Evolutionary conservation across 495 filamentous ascomycete genomes (phyloP).

Genomic region (Thermothielavioides terrestris): DNA sequence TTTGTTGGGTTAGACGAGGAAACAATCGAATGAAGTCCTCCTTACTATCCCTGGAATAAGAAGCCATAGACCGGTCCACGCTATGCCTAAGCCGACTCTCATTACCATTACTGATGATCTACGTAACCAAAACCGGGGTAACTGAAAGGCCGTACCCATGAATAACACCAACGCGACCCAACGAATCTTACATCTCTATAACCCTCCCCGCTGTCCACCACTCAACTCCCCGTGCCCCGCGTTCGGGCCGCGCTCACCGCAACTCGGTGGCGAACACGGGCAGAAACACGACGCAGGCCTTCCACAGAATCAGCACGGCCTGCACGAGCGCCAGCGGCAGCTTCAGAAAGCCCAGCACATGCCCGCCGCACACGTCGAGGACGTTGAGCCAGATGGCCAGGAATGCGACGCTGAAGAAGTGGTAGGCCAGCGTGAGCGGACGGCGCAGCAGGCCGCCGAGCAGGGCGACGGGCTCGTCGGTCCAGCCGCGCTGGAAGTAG

Average conservation of each 20-base stretch:
- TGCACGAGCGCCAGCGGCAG: slow-evolving; percentile 52
- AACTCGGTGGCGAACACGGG: slow-evolving; percentile 66
- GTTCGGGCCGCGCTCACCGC: neutral
- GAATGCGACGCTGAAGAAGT: slow-evolving; percentile 92
- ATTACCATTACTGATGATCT: slow-evolving; percentile 19
- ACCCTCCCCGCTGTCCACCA: neutral
- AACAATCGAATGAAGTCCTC: too few species aligned
- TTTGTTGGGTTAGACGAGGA: neutral
- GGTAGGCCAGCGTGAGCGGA: slow-evolving; percentile 72
- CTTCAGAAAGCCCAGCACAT: slow-evolving; percentile 44
- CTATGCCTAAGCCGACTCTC: neutral
- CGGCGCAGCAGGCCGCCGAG: slow-evolving; percentile 74
- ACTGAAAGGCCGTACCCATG: too few species aligned
- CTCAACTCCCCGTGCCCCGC: neutral
- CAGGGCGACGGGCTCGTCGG: slow-evolving; percentile 70
- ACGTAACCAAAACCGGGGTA: neutral
- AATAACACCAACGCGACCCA: neutral
- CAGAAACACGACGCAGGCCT: slow-evolving; percentile 79
- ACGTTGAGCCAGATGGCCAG: slow-evolving; percentile 76
- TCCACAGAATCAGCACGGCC: slow-evolving; percentile 67
- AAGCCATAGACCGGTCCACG: too few species aligned
- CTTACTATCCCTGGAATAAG: neutral
- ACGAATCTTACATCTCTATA: neutral
- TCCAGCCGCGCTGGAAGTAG: slow-evolving; percentile 77
- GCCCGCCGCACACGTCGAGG: slow-evolving; percentile 31